Conservation (phyloP, 495 filamentous ascomycete species). For the Poronia punctata region DNA sequence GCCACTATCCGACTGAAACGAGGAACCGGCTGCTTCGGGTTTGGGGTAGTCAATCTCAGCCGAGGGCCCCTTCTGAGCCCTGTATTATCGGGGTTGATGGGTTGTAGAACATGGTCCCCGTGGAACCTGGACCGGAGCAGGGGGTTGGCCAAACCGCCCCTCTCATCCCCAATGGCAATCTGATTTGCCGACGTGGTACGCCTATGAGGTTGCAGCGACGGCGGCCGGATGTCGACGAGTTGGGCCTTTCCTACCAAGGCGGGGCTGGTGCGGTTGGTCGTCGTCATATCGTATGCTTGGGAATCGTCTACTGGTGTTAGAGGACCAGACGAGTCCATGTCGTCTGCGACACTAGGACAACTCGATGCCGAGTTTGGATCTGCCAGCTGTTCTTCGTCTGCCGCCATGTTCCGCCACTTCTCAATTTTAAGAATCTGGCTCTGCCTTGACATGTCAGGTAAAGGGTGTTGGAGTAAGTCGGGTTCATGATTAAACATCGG, state of each 20-base stretch:
- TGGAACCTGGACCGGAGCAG: constrained; percentile 7
- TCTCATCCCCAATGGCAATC: constrained; percentile 18
- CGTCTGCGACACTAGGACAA: constrained; percentile 1
- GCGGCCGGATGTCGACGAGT: constrained; percentile 15
- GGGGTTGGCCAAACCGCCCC: not conserved
- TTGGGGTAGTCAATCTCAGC: not conserved
- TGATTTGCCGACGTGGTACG: constrained; percentile 19
- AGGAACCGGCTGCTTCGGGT: constrained; percentile 9
- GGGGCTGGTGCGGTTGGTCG: too few relatives aligned
- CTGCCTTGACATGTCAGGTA: not conserved
- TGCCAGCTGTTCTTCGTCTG: constrained; percentile 4
- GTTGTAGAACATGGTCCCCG: too few relatives aligned
- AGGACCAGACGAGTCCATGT: not conserved
- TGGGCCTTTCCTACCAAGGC: constrained; percentile 17
- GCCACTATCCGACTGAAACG: constrained; percentile 6
- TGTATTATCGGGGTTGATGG: too few relatives aligned
- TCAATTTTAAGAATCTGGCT: not conserved
- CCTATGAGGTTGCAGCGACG: constrained; percentile 7
- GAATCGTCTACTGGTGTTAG: constrained; percentile 10
- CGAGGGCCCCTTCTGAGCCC: not conserved
- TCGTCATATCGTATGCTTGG: too few relatives aligned
- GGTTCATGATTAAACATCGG: too few relatives aligned
- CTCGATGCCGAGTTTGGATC: not conserved
- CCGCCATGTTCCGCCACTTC: constrained; percentile 1
- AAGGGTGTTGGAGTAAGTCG: too few relatives aligned